Conservation (phyloP, 1,284 basidiomycete species). For the Erythrobasidium hasegawianum region DNA sequence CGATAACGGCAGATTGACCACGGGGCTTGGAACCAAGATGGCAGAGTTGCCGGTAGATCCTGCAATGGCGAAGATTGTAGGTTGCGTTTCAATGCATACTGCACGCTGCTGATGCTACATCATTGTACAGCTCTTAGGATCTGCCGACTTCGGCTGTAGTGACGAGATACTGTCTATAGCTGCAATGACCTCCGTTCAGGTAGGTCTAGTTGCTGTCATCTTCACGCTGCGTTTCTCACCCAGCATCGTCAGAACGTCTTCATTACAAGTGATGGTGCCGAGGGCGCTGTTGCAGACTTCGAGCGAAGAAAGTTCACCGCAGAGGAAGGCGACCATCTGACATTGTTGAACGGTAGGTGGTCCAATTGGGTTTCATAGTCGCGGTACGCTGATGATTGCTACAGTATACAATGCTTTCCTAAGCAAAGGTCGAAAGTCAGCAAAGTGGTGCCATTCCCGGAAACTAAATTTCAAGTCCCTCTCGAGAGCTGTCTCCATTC, state of each 20-base stretch:
- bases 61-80: conserved; percentile 58
- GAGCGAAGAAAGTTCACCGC: conserved; percentile 92
- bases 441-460: conserved; percentile 88
- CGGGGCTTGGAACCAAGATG: conserved; percentile 55
- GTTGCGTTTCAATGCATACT: conserved; percentile 29
- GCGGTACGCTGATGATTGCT: neutral
- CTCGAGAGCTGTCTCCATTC: conserved; percentile 85
- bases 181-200: conserved; percentile 88
- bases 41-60: conserved; percentile 56
- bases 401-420: conserved; percentile 87
- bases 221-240: neutral
- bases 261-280: conserved; percentile 75
- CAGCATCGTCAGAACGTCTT: conserved; percentile 67
- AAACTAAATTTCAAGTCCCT: conserved; percentile 87
- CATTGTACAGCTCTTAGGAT: conserved; percentile 67
- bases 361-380: neutral
- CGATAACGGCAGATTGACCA: conserved; percentile 53
- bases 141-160: conserved; percentile 76
- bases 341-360: conserved; percentile 73
- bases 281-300: conserved; percentile 77
- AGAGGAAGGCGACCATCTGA: conserved; percentile 94
- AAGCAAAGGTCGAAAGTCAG: conserved; percentile 64
- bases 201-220: conserved; percentile 45
- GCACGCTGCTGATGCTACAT: neutral
- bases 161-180: conserved; percentile 92